A percentile compares a stretch with the other conserved stretches of the same genome.
Evolutionary conservation across 1,284 basidiomycete genomes (phyloP).

Genomic region (Ceratobasidium papillatum): DNA sequence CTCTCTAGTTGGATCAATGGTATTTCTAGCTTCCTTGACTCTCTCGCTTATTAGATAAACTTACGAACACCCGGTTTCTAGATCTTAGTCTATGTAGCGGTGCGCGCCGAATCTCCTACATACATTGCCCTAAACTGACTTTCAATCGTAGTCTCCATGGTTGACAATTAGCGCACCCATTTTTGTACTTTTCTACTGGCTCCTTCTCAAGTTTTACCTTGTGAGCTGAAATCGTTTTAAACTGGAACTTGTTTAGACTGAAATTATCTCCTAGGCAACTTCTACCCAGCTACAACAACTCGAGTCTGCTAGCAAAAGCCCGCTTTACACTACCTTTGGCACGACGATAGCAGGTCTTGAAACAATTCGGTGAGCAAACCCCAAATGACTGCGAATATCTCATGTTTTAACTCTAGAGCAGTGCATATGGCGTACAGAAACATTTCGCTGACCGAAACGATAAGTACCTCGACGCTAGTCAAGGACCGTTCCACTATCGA

Average conservation of each 20-base stretch:
- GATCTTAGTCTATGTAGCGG: constrained; percentile 18
- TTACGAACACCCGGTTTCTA: not conserved
- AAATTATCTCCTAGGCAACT: not conserved
- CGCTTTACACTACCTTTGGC: constrained; percentile 48
- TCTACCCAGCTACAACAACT: constrained; percentile 46
- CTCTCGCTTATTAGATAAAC: not conserved
- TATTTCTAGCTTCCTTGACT: not conserved
- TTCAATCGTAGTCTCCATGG: constrained; percentile 43
- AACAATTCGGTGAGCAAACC: constrained; percentile 46
- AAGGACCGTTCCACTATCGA: constrained; percentile 49
- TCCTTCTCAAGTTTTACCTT: constrained; percentile 44
- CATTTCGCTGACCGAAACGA: constrained; percentile 45
- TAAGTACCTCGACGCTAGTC: constrained; percentile 46
- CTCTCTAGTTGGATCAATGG: constrained; percentile 13
- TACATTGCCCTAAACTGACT: constrained; percentile 46
- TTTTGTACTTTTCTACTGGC: constrained; percentile 30
- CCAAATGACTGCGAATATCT: no score
- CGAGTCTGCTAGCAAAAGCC: constrained; percentile 47
- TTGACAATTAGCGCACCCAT: constrained; percentile 37
- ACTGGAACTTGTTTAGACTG: not conserved
- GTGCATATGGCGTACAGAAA: constrained; percentile 45
- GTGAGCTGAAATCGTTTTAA: constrained; percentile 35
- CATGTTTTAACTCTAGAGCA: not conserved
- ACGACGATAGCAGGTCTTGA: constrained; percentile 48
- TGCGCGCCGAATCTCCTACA: not conserved